phyloP scores from a whole-genome alignment of 495 filamentous ascomycete genomes.

The Talaromyces liani region DNA sequence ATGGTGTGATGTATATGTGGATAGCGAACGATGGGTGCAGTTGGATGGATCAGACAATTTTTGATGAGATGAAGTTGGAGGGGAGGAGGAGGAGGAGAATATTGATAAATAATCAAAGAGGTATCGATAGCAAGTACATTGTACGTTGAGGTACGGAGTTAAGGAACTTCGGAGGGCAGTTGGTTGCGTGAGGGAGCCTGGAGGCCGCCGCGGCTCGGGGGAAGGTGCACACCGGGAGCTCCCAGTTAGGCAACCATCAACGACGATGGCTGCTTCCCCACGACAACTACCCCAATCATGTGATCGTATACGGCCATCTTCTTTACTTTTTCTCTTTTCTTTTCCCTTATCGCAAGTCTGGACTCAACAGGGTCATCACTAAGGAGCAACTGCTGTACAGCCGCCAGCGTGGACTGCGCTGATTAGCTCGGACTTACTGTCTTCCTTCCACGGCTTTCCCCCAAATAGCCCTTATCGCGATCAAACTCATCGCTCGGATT shows the following conservation, averaged over 20 bases:
- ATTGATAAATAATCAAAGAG: background rate
- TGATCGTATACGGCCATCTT: background rate
- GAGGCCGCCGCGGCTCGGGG: background rate
- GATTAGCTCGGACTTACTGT: background rate
- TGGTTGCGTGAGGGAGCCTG: background rate
- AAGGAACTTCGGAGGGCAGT: conserved; percentile 6
- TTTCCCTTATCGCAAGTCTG: background rate
- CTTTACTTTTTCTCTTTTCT: background rate
- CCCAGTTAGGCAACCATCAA: conserved; percentile 1
- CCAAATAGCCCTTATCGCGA: background rate
- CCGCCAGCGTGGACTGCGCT: background rate
- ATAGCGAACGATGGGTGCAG: conserved; percentile 8
- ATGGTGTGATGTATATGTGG: background rate
- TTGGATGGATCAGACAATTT: background rate
- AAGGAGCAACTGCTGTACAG: background rate
- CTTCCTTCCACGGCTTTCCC: background rate
- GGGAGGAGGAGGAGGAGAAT: too few species aligned
- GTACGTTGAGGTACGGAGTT: conserved; percentile 8
- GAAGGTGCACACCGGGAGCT: conserved; percentile 8
- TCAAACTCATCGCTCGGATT: background rate
- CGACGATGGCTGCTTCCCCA: background rate
- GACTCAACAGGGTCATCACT: background rate
- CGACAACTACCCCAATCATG: conserved; percentile 1
- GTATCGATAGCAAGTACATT: background rate
- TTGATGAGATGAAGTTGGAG: conserved; percentile 11